Evolutionary conservation across 1,284 basidiomycete genomes (phyloP), one percentile per base, ranked within the genome.

Genomic region (Leccinum ponderosum): DNA sequence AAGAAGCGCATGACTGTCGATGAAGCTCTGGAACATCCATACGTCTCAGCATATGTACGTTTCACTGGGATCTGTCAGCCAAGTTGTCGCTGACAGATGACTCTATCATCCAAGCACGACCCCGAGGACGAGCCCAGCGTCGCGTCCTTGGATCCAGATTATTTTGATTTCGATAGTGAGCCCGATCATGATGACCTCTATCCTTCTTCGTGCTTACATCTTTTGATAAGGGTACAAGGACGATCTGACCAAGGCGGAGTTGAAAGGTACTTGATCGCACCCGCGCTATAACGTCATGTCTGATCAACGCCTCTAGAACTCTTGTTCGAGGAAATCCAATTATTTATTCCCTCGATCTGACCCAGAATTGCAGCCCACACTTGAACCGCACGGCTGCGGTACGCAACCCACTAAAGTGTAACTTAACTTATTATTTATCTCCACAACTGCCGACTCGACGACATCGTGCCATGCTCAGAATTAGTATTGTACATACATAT

Each of bases 101-200:
- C 6, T 35, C 11, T 47, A 17, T 47, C 8, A 25, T 56, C 42
- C 17, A 53, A 94, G 86, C 91, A 94, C 70, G 93, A 95, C 73
- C 89, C 93, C 2, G 85, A 87, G 60, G 93, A 96, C 73, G 93
- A 95, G 73, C 92, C 92, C 2, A 79, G 79, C 37, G 86, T 87
- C n/a, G 79, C 82, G 56, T 86, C 91, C 3, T 81, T 95, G 44
- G 89, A 90, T 69, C 87, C 92, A 11, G 85, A 87, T 58, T 94
- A 94, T 74, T 96, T 96, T 75, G 87, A 95, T 71, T 95, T 94
- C 72, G 91, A 94, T 73, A 79, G 86, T 88, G 70, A 73, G 86
- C 74, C 56, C 12, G 56, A 37, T 31, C 44, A 33, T 22, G 35
- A 44, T 14, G 37, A 25, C 44, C 29, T 54, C 35, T 33, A 14